A percentile compares a stretch with the other conserved stretches of the same genome.
phyloP scores from a whole-genome alignment of 75 land plant species.

The Pinus tabuliformis region DNA sequence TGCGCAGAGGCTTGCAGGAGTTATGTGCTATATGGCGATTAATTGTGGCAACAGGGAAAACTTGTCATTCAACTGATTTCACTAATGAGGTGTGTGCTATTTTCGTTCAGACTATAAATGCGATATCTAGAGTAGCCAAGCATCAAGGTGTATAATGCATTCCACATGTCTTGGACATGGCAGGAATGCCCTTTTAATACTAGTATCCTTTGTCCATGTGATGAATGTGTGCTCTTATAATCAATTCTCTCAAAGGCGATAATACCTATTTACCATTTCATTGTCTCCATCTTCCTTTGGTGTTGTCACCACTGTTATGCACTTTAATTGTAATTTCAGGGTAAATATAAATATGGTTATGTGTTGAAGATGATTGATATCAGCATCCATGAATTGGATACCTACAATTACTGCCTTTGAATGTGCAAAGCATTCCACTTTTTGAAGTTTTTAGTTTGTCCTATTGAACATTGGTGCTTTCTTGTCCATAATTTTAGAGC shows the following conservation, averaged over 20 bases:
- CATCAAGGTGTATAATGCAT: neutral
- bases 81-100: neutral
- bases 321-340: neutral
- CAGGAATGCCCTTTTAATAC: neutral
- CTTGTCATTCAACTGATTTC: neutral
- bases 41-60: neutral
- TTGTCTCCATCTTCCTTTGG: neutral
- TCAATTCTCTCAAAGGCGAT: neutral
- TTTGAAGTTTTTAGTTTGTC: neutral
- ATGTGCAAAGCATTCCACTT: neutral
- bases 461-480: neutral
- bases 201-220: neutral
- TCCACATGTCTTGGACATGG: neutral
- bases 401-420: neutral
- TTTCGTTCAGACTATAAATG: neutral
- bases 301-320: neutral
- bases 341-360: neutral
- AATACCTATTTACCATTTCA: neutral
- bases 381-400: neutral
- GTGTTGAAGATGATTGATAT: neutral
- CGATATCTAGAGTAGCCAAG: neutral
- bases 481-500: too few species aligned
- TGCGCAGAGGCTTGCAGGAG: constrained; percentile 11
- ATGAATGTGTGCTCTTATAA: neutral
- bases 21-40: constrained; percentile 7